phyloP scores from a whole-genome alignment of 768 basidiomycete species.

The Imleria badia region DNA sequence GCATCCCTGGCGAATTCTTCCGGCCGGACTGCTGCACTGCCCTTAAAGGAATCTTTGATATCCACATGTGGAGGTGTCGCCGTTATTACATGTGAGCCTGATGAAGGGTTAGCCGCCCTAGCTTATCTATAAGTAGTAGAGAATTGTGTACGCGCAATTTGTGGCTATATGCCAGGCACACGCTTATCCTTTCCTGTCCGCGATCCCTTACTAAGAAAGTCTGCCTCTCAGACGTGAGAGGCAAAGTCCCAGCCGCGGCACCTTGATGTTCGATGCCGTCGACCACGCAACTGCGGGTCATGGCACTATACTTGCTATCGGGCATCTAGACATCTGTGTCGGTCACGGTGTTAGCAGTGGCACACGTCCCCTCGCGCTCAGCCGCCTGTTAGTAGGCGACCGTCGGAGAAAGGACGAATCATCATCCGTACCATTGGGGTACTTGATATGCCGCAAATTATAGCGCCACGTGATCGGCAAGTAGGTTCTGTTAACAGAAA shows the following conservation, averaged over 20 bases:
- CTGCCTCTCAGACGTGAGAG: conserved; percentile 11
- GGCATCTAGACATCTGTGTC: conserved; percentile 1
- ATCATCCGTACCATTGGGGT: background rate
- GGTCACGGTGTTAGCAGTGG: conserved; percentile 7
- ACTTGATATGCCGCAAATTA: conserved; percentile 1
- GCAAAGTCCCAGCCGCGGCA: conserved; percentile 4
- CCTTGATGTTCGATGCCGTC: conserved; percentile 13
- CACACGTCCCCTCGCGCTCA: conserved; percentile 1
- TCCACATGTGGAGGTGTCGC: conserved; percentile 6
- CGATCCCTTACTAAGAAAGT: conserved; percentile 1
- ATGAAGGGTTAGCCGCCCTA: conserved; percentile 9
- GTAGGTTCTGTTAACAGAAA: conserved; percentile 23
- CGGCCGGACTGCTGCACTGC: conserved; percentile 12
- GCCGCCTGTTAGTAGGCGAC: conserved; percentile 12
- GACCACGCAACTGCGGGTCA: conserved; percentile 1
- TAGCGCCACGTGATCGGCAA: conserved; percentile 29
- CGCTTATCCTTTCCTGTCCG: conserved; percentile 9
- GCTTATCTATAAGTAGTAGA: conserved; percentile 8
- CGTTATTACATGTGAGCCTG: conserved; percentile 11
- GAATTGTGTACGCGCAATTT: conserved; percentile 3
- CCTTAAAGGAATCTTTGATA: background rate
- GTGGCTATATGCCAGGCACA: conserved; percentile 19
- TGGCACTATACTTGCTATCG: conserved; percentile 19
- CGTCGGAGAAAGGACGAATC: background rate
- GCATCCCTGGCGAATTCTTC: conserved; percentile 16